Base-by-base conservation (phyloP, 2,329 filamentous ascomycete genomes). In the Helminthosporium solani region DNA sequence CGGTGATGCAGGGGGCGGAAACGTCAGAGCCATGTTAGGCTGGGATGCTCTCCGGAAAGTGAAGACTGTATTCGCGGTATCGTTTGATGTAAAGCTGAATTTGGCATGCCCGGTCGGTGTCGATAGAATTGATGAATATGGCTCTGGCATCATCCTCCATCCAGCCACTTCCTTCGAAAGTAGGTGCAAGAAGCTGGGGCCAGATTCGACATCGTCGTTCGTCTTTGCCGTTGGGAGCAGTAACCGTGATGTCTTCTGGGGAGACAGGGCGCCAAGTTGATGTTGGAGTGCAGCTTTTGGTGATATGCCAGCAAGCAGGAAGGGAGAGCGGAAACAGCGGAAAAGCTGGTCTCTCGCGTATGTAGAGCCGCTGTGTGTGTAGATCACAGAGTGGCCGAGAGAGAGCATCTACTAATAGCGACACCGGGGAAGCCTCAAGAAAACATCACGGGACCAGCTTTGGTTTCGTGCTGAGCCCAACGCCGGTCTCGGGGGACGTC, bases 21-120 rank as follows among this genome's bases (percentile, higher is more conserved):
- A 74, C 16, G 56, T 61, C 41, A 74, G 66, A 27, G 59, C 60
- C 52, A 65, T 58, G 7, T 61, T 53, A 20, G 54, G 57, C 7
- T 44, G 49, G 19, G 67, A 60, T 30, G 54, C 42, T 42, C 63
- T 46, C 23, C 40, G 34, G 42, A 72, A 76, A 15, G 63, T 61
- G 46, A 75, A 72, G 12, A 56, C 54, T 15, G 50, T 23, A 15
- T 40, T 38, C 19, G 35, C 27, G 14, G 43, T 42, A 30, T 35
- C 28, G 34, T 42, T 38, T 20, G 28, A 15, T 28, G 54, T 50
- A 21, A 57, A 50, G 8, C 37, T 48, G 33, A 50, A 48, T 8
- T 41, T 50, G 36, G 51, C 48, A 20, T 37, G 16, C 37, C 33
- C 46, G 30, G 34, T 31, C 31, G 47, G 37, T 41, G 43, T 35